Percentiles rank a stretch among this genome's conserved stretches.
Conservation (phyloP, 768 basidiomycete genomes). For the Mycena leptocephala region DNA sequence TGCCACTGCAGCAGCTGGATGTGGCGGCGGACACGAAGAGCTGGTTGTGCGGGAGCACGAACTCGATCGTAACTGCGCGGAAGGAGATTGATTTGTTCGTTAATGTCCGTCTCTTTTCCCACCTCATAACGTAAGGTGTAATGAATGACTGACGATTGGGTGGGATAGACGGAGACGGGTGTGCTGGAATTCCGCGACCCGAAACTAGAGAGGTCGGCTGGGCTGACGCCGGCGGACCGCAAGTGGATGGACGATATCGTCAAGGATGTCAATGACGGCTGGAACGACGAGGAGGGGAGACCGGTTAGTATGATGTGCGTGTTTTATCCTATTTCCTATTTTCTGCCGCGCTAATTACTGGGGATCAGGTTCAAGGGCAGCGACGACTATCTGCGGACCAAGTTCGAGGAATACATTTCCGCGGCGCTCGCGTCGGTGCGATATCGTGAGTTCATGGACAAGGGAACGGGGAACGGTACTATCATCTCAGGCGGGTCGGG, state of each 20-base stretch:
- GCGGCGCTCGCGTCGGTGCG: conserved; percentile 91
- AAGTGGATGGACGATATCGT: conserved; percentile 99
- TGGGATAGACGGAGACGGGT: conserved; percentile 87
- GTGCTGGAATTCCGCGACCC: conserved; percentile 91
- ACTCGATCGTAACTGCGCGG: conserved; percentile 95
- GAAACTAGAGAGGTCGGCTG: conserved; percentile 82
- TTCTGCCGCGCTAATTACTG: background rate
- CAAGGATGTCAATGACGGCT: conserved; percentile 87
- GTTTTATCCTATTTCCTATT: background rate
- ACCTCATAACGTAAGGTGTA: background rate
- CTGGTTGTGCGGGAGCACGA: conserved; percentile 97
- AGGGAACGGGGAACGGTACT: conserved; percentile 74
- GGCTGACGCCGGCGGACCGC: conserved; percentile 92
- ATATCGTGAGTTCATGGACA: conserved; percentile 88
- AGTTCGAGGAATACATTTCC: conserved; percentile 97
- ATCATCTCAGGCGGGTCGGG: conserved; percentile 80
- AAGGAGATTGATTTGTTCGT: conserved; percentile 93
- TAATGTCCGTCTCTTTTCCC: conserved; percentile 71
- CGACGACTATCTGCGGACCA: conserved; percentile 89
- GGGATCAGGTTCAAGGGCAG: conserved; percentile 89
- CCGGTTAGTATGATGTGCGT: conserved; percentile 78
- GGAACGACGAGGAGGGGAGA: conserved; percentile 75
- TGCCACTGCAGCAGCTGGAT: conserved; percentile 96
- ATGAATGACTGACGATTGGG: background rate
- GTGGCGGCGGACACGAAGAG: conserved; percentile 84